Evolutionary conservation across 2,329 filamentous ascomycete genomes (phyloP).

Genomic region (Colletotrichum sp.): DNA sequence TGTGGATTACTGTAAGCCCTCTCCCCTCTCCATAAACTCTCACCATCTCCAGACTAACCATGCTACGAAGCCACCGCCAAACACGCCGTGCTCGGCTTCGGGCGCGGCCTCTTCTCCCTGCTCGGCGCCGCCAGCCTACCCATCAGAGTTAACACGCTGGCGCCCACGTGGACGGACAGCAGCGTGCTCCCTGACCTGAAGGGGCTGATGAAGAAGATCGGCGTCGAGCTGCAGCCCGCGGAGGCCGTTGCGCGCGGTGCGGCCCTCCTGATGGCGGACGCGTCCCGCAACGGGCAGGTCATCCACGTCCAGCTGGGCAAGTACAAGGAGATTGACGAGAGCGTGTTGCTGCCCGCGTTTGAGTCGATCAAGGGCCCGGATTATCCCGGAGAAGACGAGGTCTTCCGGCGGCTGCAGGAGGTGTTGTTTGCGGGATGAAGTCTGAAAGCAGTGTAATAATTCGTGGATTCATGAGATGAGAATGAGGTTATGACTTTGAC

Average conservation of each 20-base stretch:
- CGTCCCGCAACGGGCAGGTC: conserved; percentile 51
- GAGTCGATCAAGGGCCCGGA: conserved; percentile 34
- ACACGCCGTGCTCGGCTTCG: conserved; percentile 59
- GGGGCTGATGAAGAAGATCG: conserved; percentile 39
- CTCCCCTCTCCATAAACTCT: accelerated
- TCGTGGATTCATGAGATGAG: background rate
- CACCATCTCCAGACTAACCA: background rate
- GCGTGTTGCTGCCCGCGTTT: conserved; percentile 38
- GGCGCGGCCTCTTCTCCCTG: conserved; percentile 48
- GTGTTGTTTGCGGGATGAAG: background rate
- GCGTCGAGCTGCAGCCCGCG: conserved; percentile 47
- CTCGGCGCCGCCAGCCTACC: conserved; percentile 41
- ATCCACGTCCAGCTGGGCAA: conserved; percentile 55
- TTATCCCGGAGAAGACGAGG: conserved; percentile 39
- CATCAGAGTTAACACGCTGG: conserved; percentile 56
- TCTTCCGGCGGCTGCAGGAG: conserved; percentile 26
- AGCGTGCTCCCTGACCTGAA: conserved; percentile 46
- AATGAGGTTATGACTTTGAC: background rate
- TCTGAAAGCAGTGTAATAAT: background rate
- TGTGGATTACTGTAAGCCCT: conserved; percentile 53
- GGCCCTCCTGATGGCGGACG: conserved; percentile 54
- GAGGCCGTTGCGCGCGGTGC: conserved; percentile 53
- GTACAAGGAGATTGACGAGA: conserved; percentile 60
- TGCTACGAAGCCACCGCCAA: conserved; percentile 50
- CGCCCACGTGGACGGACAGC: conserved; percentile 25